Conservation (phyloP, 1,284 basidiomycete species). For the Lignosus rhinocerotis region DNA sequence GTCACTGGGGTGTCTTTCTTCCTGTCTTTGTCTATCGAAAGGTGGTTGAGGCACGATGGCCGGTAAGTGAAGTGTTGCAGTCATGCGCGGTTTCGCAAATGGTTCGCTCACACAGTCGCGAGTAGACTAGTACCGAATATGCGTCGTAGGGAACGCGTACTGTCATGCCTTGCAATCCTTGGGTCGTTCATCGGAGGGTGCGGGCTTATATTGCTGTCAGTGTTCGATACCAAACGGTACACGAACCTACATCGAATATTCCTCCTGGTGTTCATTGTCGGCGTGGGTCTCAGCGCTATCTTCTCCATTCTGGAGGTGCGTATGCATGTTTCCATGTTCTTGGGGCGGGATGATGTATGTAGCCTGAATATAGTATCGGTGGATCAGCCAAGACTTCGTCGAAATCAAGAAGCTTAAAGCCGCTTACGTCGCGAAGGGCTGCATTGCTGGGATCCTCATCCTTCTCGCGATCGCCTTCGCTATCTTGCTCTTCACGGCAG, state of each 20-base stretch:
- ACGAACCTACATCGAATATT: conserved; percentile 54
- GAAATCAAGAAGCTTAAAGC: conserved; percentile 46
- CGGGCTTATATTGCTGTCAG: conserved; percentile 50
- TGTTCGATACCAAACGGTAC: conserved; percentile 65
- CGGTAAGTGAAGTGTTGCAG: conserved; percentile 39
- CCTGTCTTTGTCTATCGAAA: conserved; percentile 57
- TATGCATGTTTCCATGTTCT: not conserved
- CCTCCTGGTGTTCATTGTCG: conserved; percentile 62
- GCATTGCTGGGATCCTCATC: conserved; percentile 58
- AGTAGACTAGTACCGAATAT: conserved; percentile 57
- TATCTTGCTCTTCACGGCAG: conserved; percentile 44
- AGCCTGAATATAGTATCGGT: conserved; percentile 49
- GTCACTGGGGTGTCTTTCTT: conserved; percentile 65
- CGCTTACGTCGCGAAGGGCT: conserved; percentile 64
- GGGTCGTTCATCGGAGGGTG: conserved; percentile 57
- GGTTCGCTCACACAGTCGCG: not conserved
- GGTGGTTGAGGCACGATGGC: conserved; percentile 62
- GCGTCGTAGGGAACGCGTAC: conserved; percentile 54
- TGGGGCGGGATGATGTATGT: not conserved
- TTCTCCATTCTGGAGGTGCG: conserved; percentile 70
- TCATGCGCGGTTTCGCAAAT: not conserved
- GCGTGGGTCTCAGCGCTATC: conserved; percentile 62
- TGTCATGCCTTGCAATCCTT: conserved; percentile 56
- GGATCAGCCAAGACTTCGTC: conserved; percentile 59
- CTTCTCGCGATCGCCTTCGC: conserved; percentile 63